These are phyloP conservation scores for Hypoxylon sp. DNA, from an alignment of 2,329 filamentous ascomycete species.

Conservation along the genomic window DNA sequence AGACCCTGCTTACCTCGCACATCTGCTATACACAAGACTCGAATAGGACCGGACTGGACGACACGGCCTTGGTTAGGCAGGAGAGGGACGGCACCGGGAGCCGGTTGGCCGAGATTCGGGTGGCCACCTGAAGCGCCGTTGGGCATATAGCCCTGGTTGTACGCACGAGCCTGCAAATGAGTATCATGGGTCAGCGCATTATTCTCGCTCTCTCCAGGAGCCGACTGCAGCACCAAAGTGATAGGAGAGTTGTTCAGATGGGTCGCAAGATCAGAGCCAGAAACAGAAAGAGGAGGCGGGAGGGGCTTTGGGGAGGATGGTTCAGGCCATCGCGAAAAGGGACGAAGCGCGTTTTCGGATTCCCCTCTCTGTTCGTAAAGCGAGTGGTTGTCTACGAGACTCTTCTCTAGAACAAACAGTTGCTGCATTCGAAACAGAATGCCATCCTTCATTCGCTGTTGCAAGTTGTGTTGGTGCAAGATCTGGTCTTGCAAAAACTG, in stretches of 20 bases:
- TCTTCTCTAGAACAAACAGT: too few species aligned
- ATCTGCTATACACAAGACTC: conserved; percentile 78
- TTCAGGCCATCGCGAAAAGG: too few species aligned
- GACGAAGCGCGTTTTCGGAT: too few species aligned
- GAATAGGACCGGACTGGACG: conserved; percentile 72
- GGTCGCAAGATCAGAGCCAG: background rate
- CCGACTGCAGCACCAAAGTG: background rate
- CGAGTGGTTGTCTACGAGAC: too few species aligned
- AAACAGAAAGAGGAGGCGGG: background rate
- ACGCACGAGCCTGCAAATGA: conserved; percentile 53
- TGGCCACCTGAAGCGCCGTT: conserved; percentile 67
- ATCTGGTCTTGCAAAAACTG: background rate
- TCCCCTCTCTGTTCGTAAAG: too few species aligned
- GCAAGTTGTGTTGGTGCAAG: too few species aligned
- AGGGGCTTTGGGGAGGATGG: background rate
- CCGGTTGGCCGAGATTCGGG: conserved; percentile 57
- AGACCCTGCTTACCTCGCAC: conserved; percentile 69
- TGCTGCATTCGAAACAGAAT: background rate
- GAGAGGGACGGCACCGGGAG: conserved; percentile 71
- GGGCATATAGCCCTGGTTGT: conserved; percentile 68
- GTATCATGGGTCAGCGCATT: conserved; percentile 32
- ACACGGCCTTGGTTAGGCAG: conserved; percentile 76
- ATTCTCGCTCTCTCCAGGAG: background rate
- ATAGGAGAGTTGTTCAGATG: background rate
- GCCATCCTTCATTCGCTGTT: too few species aligned